Conservation (phyloP, 768 basidiomycete genomes). For the Kwoniella sp. region DNA sequence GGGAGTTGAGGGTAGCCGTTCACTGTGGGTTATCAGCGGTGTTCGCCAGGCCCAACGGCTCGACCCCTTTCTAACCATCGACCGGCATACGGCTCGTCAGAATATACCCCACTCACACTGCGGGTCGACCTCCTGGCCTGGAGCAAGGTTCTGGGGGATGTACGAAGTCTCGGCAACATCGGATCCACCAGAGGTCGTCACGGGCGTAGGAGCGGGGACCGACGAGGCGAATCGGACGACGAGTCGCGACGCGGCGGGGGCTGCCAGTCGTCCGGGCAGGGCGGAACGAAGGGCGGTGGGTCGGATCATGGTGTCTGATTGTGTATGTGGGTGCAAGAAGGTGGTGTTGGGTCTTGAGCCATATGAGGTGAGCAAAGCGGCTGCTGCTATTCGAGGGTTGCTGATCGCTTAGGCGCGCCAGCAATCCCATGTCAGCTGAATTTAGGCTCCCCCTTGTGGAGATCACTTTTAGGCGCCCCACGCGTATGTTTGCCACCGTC, state of each 20-base stretch:
- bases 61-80: no score
- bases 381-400: background rate
- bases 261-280: constrained; percentile 3
- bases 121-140: constrained; percentile 45
- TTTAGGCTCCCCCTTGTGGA: no score
- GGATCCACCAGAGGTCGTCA: constrained; percentile 22
- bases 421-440: no score
- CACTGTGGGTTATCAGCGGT: constrained; percentile 30
- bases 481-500: no score
- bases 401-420: no score
- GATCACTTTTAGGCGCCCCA: no score
- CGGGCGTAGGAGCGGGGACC: constrained; percentile 7
- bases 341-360: background rate
- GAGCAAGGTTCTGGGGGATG: constrained; percentile 14
- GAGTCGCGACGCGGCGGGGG: background rate
- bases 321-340: background rate
- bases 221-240: constrained; percentile 11
- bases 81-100: no score
- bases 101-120: constrained; percentile 36
- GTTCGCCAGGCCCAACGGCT: no score
- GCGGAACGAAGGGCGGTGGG: constrained; percentile 9
- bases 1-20: constrained; percentile 52
- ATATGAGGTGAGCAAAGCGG: constrained; percentile 1
- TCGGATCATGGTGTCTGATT: constrained; percentile 5
- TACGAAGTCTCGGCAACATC: constrained; percentile 16